phyloP scores from a whole-genome alignment of 2,329 filamentous ascomycete species.

The Karstenula rhodostoma region DNA sequence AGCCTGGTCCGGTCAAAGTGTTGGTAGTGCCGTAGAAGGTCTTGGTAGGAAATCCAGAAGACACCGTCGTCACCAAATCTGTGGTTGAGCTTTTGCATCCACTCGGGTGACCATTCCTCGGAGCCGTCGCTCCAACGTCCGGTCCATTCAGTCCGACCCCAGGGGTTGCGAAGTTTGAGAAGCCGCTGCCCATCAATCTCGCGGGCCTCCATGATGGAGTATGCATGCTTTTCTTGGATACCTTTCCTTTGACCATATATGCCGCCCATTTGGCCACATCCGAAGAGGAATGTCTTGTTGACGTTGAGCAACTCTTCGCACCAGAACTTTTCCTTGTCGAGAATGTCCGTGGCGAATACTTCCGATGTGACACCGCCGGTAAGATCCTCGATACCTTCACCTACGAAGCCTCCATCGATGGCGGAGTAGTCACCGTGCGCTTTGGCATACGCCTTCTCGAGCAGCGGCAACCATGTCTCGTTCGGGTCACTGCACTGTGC shows the following conservation, averaged over 20 bases:
- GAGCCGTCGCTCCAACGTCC: constrained; percentile 84
- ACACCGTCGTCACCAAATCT: constrained; percentile 79
- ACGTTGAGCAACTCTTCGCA: constrained; percentile 79
- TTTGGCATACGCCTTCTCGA: constrained; percentile 87
- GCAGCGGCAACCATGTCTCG: constrained; percentile 81
- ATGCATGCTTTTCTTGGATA: constrained; percentile 61
- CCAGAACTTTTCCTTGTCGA: constrained; percentile 86
- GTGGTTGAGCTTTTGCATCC: constrained; percentile 75
- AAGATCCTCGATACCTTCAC: constrained; percentile 66
- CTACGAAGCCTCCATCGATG: constrained; percentile 78
- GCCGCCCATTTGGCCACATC: constrained; percentile 71
- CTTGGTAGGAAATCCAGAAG: constrained; percentile 69
- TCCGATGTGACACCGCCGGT: constrained; percentile 75
- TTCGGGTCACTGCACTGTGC: constrained; percentile 77
- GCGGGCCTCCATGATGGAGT: constrained; percentile 66
- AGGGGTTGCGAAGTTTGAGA: constrained; percentile 70
- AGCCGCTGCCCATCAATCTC: constrained; percentile 67
- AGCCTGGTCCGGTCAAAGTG: constrained; percentile 68
- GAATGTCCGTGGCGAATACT: constrained; percentile 73
- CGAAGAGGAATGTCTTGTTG: constrained; percentile 81
- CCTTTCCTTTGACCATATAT: constrained; percentile 65
- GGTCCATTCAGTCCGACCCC: constrained; percentile 82
- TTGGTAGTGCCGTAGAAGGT: constrained; percentile 66
- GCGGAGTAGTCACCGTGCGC: constrained; percentile 81
- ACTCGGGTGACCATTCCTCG: constrained; percentile 83